A percentile compares a stretch with the other conserved stretches of the same genome.
Evolutionary conservation across 2,329 filamentous ascomycete genomes (phyloP).

Genomic region (Penicillium frequentans): DNA sequence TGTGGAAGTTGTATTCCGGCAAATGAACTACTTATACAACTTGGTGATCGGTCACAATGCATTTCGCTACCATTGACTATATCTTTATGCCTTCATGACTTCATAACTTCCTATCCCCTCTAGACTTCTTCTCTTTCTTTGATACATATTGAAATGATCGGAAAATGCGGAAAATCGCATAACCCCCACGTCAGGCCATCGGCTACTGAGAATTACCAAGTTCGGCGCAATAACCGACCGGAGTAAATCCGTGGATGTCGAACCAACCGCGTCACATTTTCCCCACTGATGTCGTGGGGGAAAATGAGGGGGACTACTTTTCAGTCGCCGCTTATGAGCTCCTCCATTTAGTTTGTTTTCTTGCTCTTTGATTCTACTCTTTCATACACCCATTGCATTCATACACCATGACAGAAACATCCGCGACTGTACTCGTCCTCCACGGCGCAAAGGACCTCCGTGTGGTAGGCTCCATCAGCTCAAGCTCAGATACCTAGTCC

Average conservation of each 20-base stretch:
- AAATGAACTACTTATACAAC: neutral
- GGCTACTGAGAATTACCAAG: constrained; percentile 17
- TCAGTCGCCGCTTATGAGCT: constrained; percentile 5
- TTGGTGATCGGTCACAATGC: neutral
- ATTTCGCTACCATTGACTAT: neutral
- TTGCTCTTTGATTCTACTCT: neutral
- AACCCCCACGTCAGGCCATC: constrained; percentile 8
- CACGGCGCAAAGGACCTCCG: constrained; percentile 62
- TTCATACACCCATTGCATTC: neutral
- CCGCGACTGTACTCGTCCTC: constrained; percentile 51
- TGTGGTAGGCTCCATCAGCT: constrained; percentile 46
- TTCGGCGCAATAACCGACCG: constrained; percentile 19
- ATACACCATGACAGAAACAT: constrained; percentile 25
- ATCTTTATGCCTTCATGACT: neutral
- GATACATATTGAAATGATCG: neutral
- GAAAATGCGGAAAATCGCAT: neutral
- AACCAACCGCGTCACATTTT: constrained; percentile 2
- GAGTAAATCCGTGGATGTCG: constrained; percentile 21
- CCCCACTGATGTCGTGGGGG: constrained; percentile 12
- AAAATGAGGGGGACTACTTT: constrained; percentile 12
- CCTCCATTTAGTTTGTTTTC: neutral
- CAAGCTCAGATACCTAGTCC: neutral
- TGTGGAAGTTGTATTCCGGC: neutral
- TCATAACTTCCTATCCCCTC: neutral
- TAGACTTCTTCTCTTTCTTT: neutral